A percentile compares a stretch with the other conserved stretches of the same genome.
phyloP scores from a whole-genome alignment of 2,329 filamentous ascomycete species.

The Aspergillus hortae region DNA sequence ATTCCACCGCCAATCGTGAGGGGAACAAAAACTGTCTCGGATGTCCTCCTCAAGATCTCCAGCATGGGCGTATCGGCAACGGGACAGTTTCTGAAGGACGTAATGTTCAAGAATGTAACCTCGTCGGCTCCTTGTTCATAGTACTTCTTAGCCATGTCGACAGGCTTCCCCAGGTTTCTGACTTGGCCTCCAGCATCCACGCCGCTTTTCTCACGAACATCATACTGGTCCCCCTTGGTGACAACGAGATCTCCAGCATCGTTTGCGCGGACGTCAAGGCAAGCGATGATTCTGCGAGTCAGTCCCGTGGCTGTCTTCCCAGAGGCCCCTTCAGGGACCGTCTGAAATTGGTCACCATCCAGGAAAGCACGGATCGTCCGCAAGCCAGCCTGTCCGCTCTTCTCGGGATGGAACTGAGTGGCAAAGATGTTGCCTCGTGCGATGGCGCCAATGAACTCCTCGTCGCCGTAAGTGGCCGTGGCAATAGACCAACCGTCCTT shows the following conservation, averaged over 20 bases:
- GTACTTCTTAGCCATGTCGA: constrained; percentile 89
- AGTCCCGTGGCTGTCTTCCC: constrained; percentile 58
- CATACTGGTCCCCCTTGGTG: constrained; percentile 98
- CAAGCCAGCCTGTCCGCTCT: constrained; percentile 86
- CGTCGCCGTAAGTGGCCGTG: constrained; percentile 78
- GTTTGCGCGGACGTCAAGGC: constrained; percentile 91
- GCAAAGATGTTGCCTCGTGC: constrained; percentile 81
- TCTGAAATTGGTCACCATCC: constrained; percentile 60
- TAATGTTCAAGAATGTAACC: constrained; percentile 97
- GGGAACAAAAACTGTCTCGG: constrained; percentile 90
- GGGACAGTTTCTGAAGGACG: constrained; percentile 92
- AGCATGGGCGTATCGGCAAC: constrained; percentile 93
- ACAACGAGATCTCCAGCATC: constrained; percentile 93
- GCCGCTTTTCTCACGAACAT: constrained; percentile 82
- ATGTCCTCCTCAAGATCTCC: constrained; percentile 81
- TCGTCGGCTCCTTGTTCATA: constrained; percentile 97
- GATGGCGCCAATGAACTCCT: constrained; percentile 89
- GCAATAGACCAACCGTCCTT: constrained; percentile 86
- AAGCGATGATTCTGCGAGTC: constrained; percentile 91
- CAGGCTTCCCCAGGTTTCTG: constrained; percentile 92
- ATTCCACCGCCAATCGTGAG: constrained; percentile 95
- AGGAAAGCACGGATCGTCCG: constrained; percentile 82
- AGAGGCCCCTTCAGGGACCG: constrained; percentile 41
- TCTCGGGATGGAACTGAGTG: constrained; percentile 97
- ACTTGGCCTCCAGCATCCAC: constrained; percentile 60